Evolutionary conservation across 2,329 filamentous ascomycete genomes (phyloP).

Genomic region (Ophiocordyceps camponoti-leonardi): DNA sequence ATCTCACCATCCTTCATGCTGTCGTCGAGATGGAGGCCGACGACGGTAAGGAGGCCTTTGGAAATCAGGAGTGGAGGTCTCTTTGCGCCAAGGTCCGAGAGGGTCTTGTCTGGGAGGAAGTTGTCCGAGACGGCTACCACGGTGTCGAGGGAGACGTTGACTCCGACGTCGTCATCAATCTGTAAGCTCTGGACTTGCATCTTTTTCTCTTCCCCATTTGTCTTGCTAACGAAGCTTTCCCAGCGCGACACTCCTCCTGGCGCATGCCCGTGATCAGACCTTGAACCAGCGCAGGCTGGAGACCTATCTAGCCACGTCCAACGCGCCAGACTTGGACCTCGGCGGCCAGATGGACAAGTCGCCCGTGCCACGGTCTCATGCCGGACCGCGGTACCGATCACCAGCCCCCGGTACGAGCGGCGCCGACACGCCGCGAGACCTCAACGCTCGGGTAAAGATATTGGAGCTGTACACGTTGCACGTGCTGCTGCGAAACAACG

Average conservation of each 20-base stretch:
- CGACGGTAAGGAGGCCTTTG: constrained; percentile 80
- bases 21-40: constrained; percentile 78
- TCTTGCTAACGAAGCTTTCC: background rate
- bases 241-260: constrained; percentile 76
- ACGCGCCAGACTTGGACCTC: constrained; percentile 56
- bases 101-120: constrained; percentile 87
- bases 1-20: constrained; percentile 82
- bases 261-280: constrained; percentile 70
- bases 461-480: constrained; percentile 92
- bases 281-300: constrained; percentile 80
- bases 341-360: constrained; percentile 40
- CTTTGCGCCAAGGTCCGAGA: constrained; percentile 74
- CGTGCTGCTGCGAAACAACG: constrained; percentile 78
- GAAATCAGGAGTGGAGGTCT: constrained; percentile 66
- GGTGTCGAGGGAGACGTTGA: constrained; percentile 83
- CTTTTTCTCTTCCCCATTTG: background rate
- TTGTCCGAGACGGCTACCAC: constrained; percentile 73
- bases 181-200: constrained; percentile 42
- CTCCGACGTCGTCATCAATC: constrained; percentile 79
- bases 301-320: constrained; percentile 67
- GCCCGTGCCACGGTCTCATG: constrained; percentile 17
- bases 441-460: constrained; percentile 74
- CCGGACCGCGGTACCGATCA: constrained; percentile 22
- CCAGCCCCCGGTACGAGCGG: constrained; percentile 37
- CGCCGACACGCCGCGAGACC: constrained; percentile 67